phyloP scores from a whole-genome alignment of 257 asterid species.

The Parsonsia alboflavescens region DNA sequence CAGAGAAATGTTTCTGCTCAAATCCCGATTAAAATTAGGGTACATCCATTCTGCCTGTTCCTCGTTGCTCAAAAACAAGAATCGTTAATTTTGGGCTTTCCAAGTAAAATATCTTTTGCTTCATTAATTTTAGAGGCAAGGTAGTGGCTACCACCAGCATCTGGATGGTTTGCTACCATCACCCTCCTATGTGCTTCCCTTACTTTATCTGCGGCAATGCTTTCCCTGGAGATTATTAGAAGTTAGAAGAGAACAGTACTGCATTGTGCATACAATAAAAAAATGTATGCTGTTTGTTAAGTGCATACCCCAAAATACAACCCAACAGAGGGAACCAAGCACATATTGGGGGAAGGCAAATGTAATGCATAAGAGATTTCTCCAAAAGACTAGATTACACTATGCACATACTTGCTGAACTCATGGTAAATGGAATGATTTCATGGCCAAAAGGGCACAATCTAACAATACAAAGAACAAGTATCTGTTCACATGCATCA shows the following conservation, averaged over 20 bases:
- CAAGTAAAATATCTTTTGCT: constrained; percentile 73
- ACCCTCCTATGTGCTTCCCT: constrained; percentile 92
- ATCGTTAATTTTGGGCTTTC: constrained; percentile 56
- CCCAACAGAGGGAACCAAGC: neutral
- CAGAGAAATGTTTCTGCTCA: neutral
- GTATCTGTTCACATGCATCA: neutral
- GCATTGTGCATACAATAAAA: neutral
- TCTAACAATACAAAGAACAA: neutral
- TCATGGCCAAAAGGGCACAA: neutral
- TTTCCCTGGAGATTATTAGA: constrained; percentile 43
- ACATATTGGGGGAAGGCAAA: neutral
- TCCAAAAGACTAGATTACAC: neutral
- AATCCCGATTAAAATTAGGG: neutral
- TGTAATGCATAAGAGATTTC: neutral
- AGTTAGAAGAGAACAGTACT: neutral
- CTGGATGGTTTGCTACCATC: constrained; percentile 95
- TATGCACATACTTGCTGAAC: neutral
- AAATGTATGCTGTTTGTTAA: neutral
- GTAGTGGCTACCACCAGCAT: constrained; percentile 95
- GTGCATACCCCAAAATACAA: neutral
- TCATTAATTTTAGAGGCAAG: constrained; percentile 86
- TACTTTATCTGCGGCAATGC: constrained; percentile 57
- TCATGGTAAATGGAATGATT: neutral
- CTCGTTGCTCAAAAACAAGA: constrained; percentile 52
- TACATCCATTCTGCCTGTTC: neutral